Percentiles rank a stretch among this genome's conserved stretches.
Evolutionary conservation across 2,329 filamentous ascomycete genomes (phyloP).

Genomic region (Pyricularia sp.): DNA sequence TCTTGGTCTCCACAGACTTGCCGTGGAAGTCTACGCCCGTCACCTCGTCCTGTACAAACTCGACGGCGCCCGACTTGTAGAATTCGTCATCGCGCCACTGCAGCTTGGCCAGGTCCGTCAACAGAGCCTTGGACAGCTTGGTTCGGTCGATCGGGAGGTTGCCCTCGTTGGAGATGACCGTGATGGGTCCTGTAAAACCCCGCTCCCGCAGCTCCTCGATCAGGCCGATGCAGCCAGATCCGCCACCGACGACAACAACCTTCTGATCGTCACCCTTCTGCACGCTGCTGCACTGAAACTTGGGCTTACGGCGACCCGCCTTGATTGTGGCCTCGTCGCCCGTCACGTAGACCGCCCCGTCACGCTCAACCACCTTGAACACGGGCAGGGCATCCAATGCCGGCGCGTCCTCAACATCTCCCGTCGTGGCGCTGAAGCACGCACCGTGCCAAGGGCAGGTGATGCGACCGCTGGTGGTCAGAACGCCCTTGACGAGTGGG

Average conservation of each 20-base stretch:
- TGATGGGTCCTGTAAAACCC: slow-evolving; percentile 72
- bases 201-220: slow-evolving; percentile 75
- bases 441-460: slow-evolving; percentile 98
- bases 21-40: slow-evolving; percentile 64
- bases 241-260: slow-evolving; percentile 81
- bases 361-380: slow-evolving; percentile 72
- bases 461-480: slow-evolving; percentile 72
- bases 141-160: slow-evolving; percentile 86
- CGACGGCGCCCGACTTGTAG: slow-evolving; percentile 55
- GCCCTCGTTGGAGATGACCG: slow-evolving; percentile 74
- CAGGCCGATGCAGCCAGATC: slow-evolving; percentile 72
- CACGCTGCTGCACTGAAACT: slow-evolving; percentile 50
- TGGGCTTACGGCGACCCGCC: slow-evolving; percentile 61
- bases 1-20: slow-evolving; percentile 67
- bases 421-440: slow-evolving; percentile 83
- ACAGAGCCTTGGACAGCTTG: slow-evolving; percentile 88
- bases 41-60: slow-evolving; percentile 55
- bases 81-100: slow-evolving; percentile 68
- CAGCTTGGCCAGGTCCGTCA: slow-evolving; percentile 72
- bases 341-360: slow-evolving; percentile 76
- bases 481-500: slow-evolving; percentile 74
- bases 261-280: slow-evolving; percentile 32
- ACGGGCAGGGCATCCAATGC: slow-evolving; percentile 77
- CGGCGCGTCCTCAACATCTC: slow-evolving; percentile 92
- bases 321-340: slow-evolving; percentile 75